phyloP scores from a whole-genome alignment of 768 basidiomycete species.

The Phaeotremella skinneri region DNA sequence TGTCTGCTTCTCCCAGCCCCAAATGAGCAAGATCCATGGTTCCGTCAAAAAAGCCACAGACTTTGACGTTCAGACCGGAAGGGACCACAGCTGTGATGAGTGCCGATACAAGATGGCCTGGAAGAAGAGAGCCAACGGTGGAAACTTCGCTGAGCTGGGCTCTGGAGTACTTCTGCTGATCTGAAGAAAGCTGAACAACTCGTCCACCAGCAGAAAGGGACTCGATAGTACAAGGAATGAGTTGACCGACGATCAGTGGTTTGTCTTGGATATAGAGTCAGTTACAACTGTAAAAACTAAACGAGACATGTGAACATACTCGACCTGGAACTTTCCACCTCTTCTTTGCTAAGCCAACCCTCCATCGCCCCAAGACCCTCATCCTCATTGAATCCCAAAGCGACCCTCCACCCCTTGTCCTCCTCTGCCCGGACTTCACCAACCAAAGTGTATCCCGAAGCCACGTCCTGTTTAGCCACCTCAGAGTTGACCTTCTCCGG shows the following conservation, averaged over 20 bases:
- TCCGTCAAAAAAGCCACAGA: constrained; percentile 88
- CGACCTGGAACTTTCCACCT: constrained; percentile 56
- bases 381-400: constrained; percentile 65
- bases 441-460: constrained; percentile 55
- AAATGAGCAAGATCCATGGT: constrained; percentile 82
- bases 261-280: constrained; percentile 32
- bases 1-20: constrained; percentile 52
- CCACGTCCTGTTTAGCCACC: constrained; percentile 73
- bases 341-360: constrained; percentile 80
- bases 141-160: constrained; percentile 71
- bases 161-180: constrained; percentile 47
- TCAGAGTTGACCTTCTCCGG: constrained; percentile 83
- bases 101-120: constrained; percentile 76
- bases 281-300: neutral
- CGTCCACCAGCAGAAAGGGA: constrained; percentile 74
- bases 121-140: constrained; percentile 76
- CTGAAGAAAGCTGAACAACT: constrained; percentile 67
- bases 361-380: constrained; percentile 57
- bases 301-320: constrained; percentile 15
- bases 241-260: constrained; percentile 62
- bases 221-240: constrained; percentile 66
- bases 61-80: constrained; percentile 77
- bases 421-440: constrained; percentile 79
- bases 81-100: constrained; percentile 73
- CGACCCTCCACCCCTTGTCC: constrained; percentile 90